Evolutionary conservation across 2,329 filamentous ascomycete genomes (phyloP), one percentile per base, ranked within the genome.

Genomic region (Tetracladium maxilliforme): DNA sequence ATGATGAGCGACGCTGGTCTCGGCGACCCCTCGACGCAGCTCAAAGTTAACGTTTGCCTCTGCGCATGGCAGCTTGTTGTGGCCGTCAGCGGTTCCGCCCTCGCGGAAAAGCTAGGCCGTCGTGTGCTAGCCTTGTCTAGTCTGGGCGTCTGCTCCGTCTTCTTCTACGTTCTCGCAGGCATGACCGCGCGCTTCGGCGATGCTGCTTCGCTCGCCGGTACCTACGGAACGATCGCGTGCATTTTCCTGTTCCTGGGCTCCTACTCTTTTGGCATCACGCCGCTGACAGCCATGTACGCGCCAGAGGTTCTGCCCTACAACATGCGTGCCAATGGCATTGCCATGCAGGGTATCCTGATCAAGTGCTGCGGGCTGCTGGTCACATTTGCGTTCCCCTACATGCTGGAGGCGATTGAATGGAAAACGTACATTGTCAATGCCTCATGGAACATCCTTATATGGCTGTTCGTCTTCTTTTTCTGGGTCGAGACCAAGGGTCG

Each of bases 191-290:
- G 28, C 7, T 27, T 25, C 22, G 17, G 36, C 30, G n/a, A n/a
- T n/a, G n/a, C n/a, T n/a, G n/a, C 18, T 9, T 30, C 35, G 8
- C n/a, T n/a, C n/a, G n/a, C n/a, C n/a, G 36, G 44, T 6, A 41
- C 54, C 6, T 60, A 61, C 29, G 56, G 49, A 5, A 49, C 51
- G 8, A 52, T 63, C 0, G 56, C 56, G 0, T 41, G 54, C 9
- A 61, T 65, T 36, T 65, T 65, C 35, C 40, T 65, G 3, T 66
- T 64, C 36, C 56, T 61, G 27, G 60, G 56, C 0, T 55, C 54
- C 26, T 67, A 64, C 35, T 53, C 49, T 1, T 42, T 65, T n/a
- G 57, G 50, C 1, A 61, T 54, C 55, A 64, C 58, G 6, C 59
- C 59, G 4, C 35, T 66, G 14, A 42, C 56, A 1, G 54, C 50